A percentile compares a stretch with the other conserved stretches of the same genome.
Evolutionary conservation across 208 protist species (phyloP).

Genomic region (Strigomonas culicis): DNA sequence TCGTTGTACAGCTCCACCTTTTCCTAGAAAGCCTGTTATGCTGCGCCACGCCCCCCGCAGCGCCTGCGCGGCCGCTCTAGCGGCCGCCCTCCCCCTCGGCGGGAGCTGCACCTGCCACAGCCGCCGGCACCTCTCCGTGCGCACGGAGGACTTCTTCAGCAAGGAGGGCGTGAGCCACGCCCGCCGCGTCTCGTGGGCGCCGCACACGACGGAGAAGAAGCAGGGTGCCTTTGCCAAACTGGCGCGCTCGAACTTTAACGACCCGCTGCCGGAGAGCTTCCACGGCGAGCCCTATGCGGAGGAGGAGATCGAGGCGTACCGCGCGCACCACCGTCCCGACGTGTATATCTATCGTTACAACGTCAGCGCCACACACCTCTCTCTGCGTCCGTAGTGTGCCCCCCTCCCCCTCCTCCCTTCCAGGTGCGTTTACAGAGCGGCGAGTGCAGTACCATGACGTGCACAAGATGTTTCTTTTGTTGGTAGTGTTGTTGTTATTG

Average conservation of each 20-base stretch:
- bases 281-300: conserved; percentile 78
- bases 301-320: conserved; percentile 87
- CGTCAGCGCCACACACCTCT: conserved; percentile 83
- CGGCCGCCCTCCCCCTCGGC: neutral
- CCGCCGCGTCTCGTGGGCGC: conserved; percentile 86
- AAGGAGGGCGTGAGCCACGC: conserved; percentile 87
- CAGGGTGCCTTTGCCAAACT: conserved; percentile 84
- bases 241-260: conserved; percentile 86
- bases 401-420: neutral
- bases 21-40: neutral
- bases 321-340: conserved; percentile 72
- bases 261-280: conserved; percentile 65
- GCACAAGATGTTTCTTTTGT: neutral
- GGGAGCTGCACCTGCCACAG: neutral
- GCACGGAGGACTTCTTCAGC: conserved; percentile 88
- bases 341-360: conserved; percentile 91
- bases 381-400: conserved; percentile 53
- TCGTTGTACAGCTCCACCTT: neutral
- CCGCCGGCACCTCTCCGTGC: conserved; percentile 53
- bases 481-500: conserved; percentile 2
- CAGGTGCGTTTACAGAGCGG: neutral
- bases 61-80: neutral
- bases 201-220: conserved; percentile 90
- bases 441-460: neutral
- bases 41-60: neutral